Conservation (phyloP, 495 filamentous ascomycete genomes). For the Trypethelium eluteriae region DNA sequence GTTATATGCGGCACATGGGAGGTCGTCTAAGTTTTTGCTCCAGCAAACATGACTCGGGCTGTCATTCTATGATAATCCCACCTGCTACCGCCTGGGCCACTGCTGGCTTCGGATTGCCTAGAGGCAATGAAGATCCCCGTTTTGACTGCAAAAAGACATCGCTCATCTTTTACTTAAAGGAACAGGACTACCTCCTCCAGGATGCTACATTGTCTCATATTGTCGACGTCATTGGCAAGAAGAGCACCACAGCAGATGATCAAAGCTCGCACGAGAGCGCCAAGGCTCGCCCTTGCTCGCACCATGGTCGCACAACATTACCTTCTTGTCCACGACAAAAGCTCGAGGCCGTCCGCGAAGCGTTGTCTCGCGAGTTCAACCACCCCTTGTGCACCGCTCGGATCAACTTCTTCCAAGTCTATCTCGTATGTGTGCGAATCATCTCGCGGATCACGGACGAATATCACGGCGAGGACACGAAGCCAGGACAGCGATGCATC, state of each 20-base stretch:
- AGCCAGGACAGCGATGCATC: constrained; percentile 19
- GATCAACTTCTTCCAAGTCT: constrained; percentile 26
- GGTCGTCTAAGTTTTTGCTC: constrained; percentile 25
- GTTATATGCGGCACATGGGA: constrained; percentile 26
- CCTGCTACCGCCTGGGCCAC: constrained; percentile 25
- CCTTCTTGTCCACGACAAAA: not conserved
- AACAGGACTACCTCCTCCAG: constrained; percentile 18
- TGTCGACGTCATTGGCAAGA: not conserved
- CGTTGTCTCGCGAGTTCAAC: constrained; percentile 14
- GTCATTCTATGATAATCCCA: constrained; percentile 23
- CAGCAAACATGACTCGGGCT: constrained; percentile 23
- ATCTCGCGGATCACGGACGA: constrained; percentile 21
- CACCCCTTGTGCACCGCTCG: constrained; percentile 22
- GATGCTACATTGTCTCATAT: not conserved
- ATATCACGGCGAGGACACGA: constrained; percentile 18
- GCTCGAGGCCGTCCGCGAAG: constrained; percentile 15
- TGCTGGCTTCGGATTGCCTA: constrained; percentile 22
- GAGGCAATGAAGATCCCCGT: constrained; percentile 18
- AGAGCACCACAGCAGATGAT: not conserved
- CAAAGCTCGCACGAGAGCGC: not conserved
- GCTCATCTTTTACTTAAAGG: constrained; percentile 24
- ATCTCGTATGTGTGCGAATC: constrained; percentile 23
- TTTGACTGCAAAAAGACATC: constrained; percentile 23
- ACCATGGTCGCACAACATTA: not conserved
- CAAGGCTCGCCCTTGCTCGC: constrained; percentile 11